Conservation (phyloP, 495 filamentous ascomycete genomes). For the Penicillium nucicola region DNA sequence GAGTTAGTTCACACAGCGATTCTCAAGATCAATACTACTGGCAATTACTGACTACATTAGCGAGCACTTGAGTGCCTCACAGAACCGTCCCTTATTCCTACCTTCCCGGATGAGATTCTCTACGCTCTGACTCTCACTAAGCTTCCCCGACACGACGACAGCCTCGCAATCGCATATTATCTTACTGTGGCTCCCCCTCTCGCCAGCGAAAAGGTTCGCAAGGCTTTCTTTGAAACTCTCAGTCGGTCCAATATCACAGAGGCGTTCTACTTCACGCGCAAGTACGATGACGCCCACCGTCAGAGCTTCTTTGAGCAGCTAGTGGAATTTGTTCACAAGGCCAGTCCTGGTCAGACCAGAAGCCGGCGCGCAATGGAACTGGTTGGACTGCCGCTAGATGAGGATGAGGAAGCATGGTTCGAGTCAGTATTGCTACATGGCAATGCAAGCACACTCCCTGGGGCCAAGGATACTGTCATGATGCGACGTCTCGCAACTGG, state of each 20-base stretch:
- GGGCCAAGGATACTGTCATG: conserved; percentile 64
- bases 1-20: conserved; percentile 34
- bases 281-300: conserved; percentile 57
- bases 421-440: conserved; percentile 59
- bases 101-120: conserved; percentile 79
- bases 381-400: conserved; percentile 64
- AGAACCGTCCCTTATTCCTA: conserved; percentile 71
- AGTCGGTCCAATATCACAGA: conserved; percentile 65
- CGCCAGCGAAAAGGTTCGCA: conserved; percentile 52
- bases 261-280: conserved; percentile 69
- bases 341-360: conserved; percentile 38
- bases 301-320: conserved; percentile 62
- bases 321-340: conserved; percentile 58
- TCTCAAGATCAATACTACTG: not conserved
- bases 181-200: conserved; percentile 66
- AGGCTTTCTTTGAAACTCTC: conserved; percentile 63
- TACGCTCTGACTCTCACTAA: conserved; percentile 59
- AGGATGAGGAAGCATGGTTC: conserved; percentile 71
- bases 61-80: conserved; percentile 68
- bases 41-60: conserved; percentile 32
- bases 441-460: conserved; percentile 56
- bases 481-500: conserved; percentile 63
- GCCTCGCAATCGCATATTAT: conserved; percentile 71
- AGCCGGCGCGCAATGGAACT: conserved; percentile 63
- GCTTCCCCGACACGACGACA: conserved; percentile 57